Evolutionary conservation across 257 asterid genomes (phyloP).

Genomic region (Scutellaria galericulata): DNA sequence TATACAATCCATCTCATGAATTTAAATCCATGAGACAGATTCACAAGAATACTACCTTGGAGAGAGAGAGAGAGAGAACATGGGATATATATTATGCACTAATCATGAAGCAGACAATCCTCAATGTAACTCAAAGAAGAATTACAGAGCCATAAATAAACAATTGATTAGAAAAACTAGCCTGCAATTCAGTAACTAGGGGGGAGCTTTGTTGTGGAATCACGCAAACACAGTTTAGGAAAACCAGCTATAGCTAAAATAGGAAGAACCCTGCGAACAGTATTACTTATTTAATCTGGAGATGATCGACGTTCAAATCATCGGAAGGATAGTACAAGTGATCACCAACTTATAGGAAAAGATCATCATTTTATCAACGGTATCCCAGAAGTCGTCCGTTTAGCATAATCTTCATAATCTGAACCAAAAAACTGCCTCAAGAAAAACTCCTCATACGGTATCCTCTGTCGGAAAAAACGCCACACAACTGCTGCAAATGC

Average conservation of each 20-base stretch:
- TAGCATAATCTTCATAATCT: constrained; percentile 67
- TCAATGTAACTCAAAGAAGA: neutral
- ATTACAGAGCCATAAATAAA: neutral
- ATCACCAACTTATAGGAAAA: neutral
- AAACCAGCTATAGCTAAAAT: constrained; percentile 1
- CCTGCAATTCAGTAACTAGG: too few relatives aligned
- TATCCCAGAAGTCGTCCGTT: constrained; percentile 66
- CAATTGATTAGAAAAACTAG: neutral
- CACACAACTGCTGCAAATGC: constrained; percentile 74
- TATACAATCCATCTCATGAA: too few relatives aligned
- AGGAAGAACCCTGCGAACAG: constrained; percentile 16
- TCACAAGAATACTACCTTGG: too few relatives aligned
- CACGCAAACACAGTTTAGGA: neutral
- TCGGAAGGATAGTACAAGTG: constrained; percentile 10
- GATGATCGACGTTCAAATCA: neutral
- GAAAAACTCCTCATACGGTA: constrained; percentile 87
- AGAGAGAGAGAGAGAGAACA: too few relatives aligned
- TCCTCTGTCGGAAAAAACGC: constrained; percentile 69
- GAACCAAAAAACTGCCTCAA: constrained; percentile 79
- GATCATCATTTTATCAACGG: constrained; percentile 73
- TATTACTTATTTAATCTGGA: neutral
- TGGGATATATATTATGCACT: neutral
- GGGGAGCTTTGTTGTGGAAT: too few relatives aligned
- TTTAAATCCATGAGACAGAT: too few relatives aligned
- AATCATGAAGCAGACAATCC: neutral